Base-by-base conservation (phyloP, 495 filamentous ascomycete species). In the Hypoxylon intermedium region DNA sequence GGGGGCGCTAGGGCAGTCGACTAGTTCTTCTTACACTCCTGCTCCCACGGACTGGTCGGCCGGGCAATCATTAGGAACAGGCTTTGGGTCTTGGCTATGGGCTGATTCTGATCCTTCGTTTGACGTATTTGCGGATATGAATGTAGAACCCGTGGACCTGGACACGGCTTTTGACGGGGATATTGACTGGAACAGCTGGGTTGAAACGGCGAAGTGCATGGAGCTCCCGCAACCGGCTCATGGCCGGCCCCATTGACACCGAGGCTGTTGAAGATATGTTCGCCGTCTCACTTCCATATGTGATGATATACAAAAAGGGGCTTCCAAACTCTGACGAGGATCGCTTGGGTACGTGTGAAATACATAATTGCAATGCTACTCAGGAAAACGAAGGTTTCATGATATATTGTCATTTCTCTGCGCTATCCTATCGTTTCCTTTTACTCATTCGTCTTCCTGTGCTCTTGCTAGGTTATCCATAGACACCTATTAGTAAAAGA, bases 141-240 rank as follows among this genome's bases (percentile, higher is more conserved):
- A 78, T 2, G 6, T 56, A 9, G 63, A 58, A 13, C 12, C 42
- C 19, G 45, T 53, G 19, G 60, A 66, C 44, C 15, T 63, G 11
- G 69, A 72, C n/a, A 67, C 76, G 63, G 75, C 78, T 2, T 31
- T 78, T 20, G 77, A 77, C 36, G 55, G 60, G 9, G 73, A 77
- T 6, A 56, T 80, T 15, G 70, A 83, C 51, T 83, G 80, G 80
- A 73, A 79, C 58, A 73, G 72, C 43, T 83, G 79, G 80, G 68
- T 82, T 33, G 74, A 76, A 20, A 75, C 74, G 57, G 77, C 77
- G 1, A 78, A 76, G 53, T 71, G 66, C 4, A 69, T 77, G 58
- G 71, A 73, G 55, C 61, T 48, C 54, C 31, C 37, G 43, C 11
- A 11, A 13, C 34, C 34, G 2, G 34, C 11, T 37, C 5, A 2